A percentile compares a stretch with the other conserved stretches of the same genome.
phyloP scores from a whole-genome alignment of 2,329 filamentous ascomycete species.

The Penicillium brasilianum region DNA sequence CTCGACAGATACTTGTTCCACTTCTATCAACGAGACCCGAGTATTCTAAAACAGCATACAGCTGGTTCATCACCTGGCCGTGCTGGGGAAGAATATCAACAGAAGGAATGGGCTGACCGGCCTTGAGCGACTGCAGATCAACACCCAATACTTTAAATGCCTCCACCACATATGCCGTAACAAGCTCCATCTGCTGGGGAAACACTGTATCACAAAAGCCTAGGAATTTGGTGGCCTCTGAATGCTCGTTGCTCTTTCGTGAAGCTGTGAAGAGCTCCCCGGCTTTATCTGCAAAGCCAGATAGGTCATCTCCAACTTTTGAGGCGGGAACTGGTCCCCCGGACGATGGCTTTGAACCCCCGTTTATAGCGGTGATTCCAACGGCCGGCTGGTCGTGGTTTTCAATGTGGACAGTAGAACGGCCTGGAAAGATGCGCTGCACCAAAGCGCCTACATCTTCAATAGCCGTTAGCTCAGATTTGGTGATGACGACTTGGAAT shows the following conservation, averaged over 20 bases:
- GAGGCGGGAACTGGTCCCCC: no score
- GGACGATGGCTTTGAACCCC: no score
- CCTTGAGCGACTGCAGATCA: background rate
- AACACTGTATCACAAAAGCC: slow-evolving; percentile 14
- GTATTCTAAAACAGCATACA: background rate
- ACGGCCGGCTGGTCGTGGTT: no score
- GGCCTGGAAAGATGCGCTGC: background rate
- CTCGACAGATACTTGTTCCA: no score
- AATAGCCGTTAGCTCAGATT: background rate
- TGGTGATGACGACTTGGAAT: background rate
- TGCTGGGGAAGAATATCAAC: background rate
- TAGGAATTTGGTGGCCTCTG: background rate
- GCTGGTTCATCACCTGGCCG: background rate
- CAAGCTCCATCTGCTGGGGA: slow-evolving; percentile 32
- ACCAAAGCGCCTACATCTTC: background rate
- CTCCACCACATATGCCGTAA: slow-evolving; percentile 33
- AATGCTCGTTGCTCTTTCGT: background rate
- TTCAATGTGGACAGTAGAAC: no score
- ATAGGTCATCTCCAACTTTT: no score
- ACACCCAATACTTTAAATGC: slow-evolving; percentile 33
- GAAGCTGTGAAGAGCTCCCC: no score
- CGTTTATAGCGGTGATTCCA: no score
- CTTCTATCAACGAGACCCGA: background rate
- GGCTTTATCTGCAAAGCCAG: no score
- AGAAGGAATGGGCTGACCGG: background rate